phyloP scores from a whole-genome alignment of 1,284 basidiomycete species.

The Wolfiporia cocos region DNA sequence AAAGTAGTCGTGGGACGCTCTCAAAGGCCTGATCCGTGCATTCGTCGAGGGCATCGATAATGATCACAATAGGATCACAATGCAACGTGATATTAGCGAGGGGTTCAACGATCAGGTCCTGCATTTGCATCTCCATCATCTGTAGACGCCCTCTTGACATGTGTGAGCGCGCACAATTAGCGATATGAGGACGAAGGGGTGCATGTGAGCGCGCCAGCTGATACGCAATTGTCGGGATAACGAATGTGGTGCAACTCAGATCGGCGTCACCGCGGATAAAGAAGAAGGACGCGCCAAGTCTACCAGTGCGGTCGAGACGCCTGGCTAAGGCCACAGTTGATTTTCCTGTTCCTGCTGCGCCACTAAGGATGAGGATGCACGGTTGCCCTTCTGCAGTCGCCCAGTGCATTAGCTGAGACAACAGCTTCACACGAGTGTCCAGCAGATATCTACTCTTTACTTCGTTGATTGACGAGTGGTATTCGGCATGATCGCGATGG shows the following conservation, averaged over 20 bases:
- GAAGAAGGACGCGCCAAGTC: background rate
- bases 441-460: background rate
- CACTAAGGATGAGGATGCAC: conserved; percentile 7
- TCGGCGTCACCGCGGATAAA: background rate
- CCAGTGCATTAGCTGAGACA: background rate
- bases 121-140: background rate
- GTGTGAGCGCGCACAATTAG: background rate
- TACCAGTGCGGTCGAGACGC: conserved; percentile 1
- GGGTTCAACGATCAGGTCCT: background rate
- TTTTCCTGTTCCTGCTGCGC: conserved; percentile 11
- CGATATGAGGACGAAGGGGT: background rate
- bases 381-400: background rate
- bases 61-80: conserved; percentile 1
- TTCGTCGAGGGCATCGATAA: conserved; percentile 9
- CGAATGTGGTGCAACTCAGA: background rate
- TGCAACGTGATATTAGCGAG: background rate
- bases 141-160: background rate
- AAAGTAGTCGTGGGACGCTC: background rate
- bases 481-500: no score
- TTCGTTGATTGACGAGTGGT: no score
- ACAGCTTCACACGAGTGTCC: background rate
- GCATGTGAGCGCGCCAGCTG: background rate
- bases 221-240: background rate
- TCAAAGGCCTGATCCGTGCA: conserved; percentile 3
- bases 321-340: conserved; percentile 9